Conservation (phyloP, 495 filamentous ascomycete species). For the Podospora sp. region DNA sequence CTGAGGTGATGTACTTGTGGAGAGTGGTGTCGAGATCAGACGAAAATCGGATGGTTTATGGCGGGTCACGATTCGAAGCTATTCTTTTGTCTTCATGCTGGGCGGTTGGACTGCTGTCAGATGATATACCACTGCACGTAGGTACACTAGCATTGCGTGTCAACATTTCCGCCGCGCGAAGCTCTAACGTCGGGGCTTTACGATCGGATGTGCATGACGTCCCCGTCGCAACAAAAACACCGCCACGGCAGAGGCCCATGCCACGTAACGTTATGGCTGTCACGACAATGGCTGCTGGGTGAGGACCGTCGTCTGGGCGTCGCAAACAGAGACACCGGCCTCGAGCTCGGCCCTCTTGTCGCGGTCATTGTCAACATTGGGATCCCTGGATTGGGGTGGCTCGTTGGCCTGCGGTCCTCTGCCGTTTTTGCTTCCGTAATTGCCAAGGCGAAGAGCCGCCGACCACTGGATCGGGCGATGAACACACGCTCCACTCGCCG, state of each 20-base stretch:
- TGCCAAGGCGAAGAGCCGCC: background rate
- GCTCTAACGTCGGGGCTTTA: background rate
- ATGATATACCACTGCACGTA: no score
- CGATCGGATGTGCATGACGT: background rate
- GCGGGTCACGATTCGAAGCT: background rate
- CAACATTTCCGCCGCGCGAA: background rate
- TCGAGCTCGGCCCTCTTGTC: constrained; percentile 1
- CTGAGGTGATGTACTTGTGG: background rate
- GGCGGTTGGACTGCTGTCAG: background rate
- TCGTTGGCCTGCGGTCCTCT: background rate
- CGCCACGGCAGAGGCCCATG: background rate
- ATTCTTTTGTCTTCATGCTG: background rate
- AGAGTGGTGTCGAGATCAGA: background rate
- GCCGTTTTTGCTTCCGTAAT: background rate
- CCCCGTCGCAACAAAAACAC: background rate
- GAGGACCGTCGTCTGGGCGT: background rate
- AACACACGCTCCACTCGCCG: background rate
- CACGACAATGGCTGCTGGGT: background rate
- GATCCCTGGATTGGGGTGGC: background rate
- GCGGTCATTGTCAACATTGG: background rate
- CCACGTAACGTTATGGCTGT: background rate
- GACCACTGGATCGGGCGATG: background rate
- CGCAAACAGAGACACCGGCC: constrained; percentile 1
- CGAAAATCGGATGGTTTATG: background rate
- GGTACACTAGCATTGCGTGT: background rate